Conservation (phyloP, 805 yeast genomes). For the Nakazawaea wyomingensis region DNA sequence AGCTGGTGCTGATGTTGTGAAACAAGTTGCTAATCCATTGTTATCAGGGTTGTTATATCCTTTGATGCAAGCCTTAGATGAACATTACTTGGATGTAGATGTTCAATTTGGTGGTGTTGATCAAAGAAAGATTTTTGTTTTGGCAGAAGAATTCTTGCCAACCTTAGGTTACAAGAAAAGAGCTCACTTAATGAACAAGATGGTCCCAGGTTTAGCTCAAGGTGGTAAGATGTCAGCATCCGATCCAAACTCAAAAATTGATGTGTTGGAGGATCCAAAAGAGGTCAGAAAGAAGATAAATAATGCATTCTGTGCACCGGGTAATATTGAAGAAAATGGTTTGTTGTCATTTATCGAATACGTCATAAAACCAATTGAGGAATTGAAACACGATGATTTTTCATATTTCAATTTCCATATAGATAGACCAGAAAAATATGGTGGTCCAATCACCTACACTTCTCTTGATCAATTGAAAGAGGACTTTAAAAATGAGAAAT, state of each 20-base stretch:
- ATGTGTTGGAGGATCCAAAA: conserved; percentile 84
- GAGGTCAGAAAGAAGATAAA: conserved; percentile 83
- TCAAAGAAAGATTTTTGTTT: conserved; percentile 94
- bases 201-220: conserved; percentile 96
- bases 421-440: conserved; percentile 93
- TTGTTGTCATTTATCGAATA: conserved; percentile 78
- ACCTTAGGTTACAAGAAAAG: conserved; percentile 90
- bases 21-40: conserved; percentile 92
- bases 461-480: conserved; percentile 63
- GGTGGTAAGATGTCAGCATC: conserved; percentile 99
- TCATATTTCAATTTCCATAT: conserved; percentile 63
- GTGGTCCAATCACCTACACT: conserved; percentile 79
- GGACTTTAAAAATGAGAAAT: conserved; percentile 67
- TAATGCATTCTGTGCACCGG: conserved; percentile 94
- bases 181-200: conserved; percentile 97
- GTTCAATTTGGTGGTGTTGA: conserved; percentile 99
- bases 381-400: conserved; percentile 52
- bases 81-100: conserved; percentile 81
- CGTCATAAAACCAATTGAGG: conserved; percentile 83
- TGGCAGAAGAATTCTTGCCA: conserved; percentile 92
- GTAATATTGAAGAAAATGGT: conserved; percentile 87
- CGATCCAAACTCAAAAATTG: conserved; percentile 97
- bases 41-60: conserved; percentile 94
- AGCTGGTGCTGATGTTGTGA: conserved; percentile 99
- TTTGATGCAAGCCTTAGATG: conserved; percentile 97